Evolutionary conservation across 176 grass and related monocot genomes (phyloP).

Genomic region (Oryza brachyantha): DNA sequence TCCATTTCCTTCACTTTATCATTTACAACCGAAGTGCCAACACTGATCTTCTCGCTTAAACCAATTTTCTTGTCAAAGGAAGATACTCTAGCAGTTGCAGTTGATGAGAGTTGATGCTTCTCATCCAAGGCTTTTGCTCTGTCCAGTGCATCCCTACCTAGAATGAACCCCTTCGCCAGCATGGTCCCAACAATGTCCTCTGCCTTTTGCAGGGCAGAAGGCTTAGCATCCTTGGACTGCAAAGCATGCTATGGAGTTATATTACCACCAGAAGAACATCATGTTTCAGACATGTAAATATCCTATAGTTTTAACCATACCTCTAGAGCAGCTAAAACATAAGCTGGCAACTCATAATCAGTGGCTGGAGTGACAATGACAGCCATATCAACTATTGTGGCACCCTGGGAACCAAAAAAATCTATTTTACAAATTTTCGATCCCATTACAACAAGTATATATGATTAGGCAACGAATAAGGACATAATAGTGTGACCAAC

Average conservation of each 20-base stretch:
- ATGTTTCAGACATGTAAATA: conserved; percentile 8
- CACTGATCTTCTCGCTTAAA: conserved; percentile 77
- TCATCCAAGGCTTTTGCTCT: conserved; percentile 81
- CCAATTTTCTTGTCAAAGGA: conserved; percentile 81
- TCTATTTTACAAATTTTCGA: not conserved
- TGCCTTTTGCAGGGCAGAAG: conserved; percentile 60
- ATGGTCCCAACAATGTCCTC: conserved; percentile 83
- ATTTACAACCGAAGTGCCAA: conserved; percentile 61
- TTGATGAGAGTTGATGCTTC: conserved; percentile 74
- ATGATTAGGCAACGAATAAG: not conserved
- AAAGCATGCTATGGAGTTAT: conserved; percentile 7
- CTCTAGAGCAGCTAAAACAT: conserved; percentile 56
- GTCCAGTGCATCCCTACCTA: conserved; percentile 78
- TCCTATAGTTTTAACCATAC: conserved; percentile 16
- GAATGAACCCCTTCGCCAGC: conserved; percentile 79
- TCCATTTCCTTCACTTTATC: conserved; percentile 92
- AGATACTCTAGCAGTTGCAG: conserved; percentile 69
- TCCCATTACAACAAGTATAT: not conserved
- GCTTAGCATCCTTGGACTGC: conserved; percentile 50
- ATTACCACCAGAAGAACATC: not conserved
- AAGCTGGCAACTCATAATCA: conserved; percentile 70
- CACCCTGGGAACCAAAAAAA: conserved; percentile 61
- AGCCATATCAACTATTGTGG: conserved; percentile 92
- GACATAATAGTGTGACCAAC: not conserved
- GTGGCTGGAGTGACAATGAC: conserved; percentile 61